phyloP scores from a whole-genome alignment of 2,329 filamentous ascomycete genomes.

The Fusarium ramigenum region DNA sequence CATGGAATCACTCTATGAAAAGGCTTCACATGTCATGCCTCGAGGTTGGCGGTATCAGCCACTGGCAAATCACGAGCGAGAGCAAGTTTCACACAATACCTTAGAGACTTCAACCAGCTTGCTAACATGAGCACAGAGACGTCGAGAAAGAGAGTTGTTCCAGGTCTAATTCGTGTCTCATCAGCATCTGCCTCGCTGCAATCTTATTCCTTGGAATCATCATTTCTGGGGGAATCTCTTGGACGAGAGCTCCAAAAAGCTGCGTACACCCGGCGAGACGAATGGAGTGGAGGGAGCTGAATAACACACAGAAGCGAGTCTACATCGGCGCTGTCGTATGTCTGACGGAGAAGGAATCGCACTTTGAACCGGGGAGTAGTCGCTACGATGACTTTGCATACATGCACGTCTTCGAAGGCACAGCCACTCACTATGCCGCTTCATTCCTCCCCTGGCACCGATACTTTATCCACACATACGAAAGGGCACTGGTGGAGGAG shows the following conservation, averaged over 20 bases:
- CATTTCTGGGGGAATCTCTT: background rate
- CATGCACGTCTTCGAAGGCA: background rate
- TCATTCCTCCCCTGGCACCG: background rate
- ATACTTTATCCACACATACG: background rate
- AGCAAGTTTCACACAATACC: background rate
- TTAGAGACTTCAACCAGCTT: fast-evolving
- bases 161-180: background rate
- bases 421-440: background rate
- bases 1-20: background rate
- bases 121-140: background rate
- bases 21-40: background rate
- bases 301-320: background rate
- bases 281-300: background rate
- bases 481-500: background rate
- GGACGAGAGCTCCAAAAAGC: background rate
- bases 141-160: fast-evolving
- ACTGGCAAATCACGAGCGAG: background rate
- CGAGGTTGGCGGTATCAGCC: background rate
- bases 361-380: background rate
- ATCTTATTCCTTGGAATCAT: background rate
- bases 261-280: background rate
- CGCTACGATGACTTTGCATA: background rate
- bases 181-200: background rate
- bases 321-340: background rate
- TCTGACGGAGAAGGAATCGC: background rate